phyloP scores from a whole-genome alignment of 495 filamentous ascomycete species.

The Talaromyces borbonicus region DNA sequence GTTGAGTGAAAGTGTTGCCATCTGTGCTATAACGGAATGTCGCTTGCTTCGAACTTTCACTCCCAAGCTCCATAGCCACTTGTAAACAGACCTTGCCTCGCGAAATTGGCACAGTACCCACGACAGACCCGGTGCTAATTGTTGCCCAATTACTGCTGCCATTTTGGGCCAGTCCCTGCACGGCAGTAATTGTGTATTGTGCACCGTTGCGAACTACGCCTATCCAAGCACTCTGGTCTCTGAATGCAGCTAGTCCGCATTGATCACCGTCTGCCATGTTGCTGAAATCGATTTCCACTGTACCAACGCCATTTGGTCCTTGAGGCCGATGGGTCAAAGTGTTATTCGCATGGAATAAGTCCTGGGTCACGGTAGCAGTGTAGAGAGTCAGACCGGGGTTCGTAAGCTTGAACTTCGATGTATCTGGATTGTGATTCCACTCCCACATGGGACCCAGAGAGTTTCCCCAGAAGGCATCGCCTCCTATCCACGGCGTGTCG shows the following conservation, averaged over 20 bases:
- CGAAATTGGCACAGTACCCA: neutral
- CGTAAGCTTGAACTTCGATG: neutral
- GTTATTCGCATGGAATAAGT: neutral
- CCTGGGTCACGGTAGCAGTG: neutral
- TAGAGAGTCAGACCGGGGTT: neutral
- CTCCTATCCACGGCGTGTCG: neutral
- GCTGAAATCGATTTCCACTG: neutral
- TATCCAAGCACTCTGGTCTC: neutral
- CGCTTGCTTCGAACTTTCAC: neutral
- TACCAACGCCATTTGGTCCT: neutral
- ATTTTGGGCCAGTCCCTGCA: neutral
- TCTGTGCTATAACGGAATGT: constrained; percentile 44
- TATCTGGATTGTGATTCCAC: neutral
- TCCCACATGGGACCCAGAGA: neutral
- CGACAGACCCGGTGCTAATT: neutral
- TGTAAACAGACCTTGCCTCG: neutral
- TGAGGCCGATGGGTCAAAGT: neutral
- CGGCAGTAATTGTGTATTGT: neutral
- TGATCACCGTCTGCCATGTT: neutral
- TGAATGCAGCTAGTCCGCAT: neutral
- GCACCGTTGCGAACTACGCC: neutral
- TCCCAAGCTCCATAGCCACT: neutral
- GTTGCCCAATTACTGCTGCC: neutral
- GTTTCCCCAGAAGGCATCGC: neutral
- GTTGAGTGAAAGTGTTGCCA: constrained; percentile 27